Conservation (phyloP, 176 grass and related monocot species). For the Eremochloa ophiuroides region DNA sequence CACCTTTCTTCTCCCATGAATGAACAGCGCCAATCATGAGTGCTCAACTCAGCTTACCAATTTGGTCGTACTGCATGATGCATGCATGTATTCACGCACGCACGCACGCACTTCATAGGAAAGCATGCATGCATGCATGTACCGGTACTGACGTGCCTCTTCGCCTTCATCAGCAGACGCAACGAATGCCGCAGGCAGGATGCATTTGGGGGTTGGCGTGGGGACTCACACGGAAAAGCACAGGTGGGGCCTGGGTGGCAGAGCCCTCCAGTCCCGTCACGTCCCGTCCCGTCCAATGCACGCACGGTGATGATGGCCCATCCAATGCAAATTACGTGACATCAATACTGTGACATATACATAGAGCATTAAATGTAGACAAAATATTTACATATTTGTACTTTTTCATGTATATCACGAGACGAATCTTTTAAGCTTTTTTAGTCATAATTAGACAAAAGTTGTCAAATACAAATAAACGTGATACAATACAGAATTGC, state of each 20-base stretch:
- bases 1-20: neutral
- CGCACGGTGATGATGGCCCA: too few relatives aligned
- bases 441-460: too few relatives aligned
- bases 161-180: neutral
- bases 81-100: neutral
- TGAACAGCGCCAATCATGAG: slow-evolving; percentile 13
- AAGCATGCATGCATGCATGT: neutral
- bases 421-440: too few relatives aligned
- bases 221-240: neutral
- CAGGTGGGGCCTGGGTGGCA: slow-evolving; percentile 15
- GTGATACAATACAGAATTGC: too few relatives aligned
- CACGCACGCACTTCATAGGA: neutral
- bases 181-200: neutral
- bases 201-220: neutral
- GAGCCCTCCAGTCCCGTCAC: neutral
- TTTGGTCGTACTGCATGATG: neutral
- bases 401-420: too few relatives aligned
- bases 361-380: too few relatives aligned
- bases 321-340: too few relatives aligned
- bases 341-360: too few relatives aligned
- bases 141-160: neutral
- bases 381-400: too few relatives aligned
- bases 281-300: neutral
- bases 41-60: neutral
- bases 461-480: too few relatives aligned